Evolutionary conservation across 2,329 filamentous ascomycete genomes (phyloP), one percentile per base, ranked within the genome.

Genomic region (Ceratocystis lukuohia): DNA sequence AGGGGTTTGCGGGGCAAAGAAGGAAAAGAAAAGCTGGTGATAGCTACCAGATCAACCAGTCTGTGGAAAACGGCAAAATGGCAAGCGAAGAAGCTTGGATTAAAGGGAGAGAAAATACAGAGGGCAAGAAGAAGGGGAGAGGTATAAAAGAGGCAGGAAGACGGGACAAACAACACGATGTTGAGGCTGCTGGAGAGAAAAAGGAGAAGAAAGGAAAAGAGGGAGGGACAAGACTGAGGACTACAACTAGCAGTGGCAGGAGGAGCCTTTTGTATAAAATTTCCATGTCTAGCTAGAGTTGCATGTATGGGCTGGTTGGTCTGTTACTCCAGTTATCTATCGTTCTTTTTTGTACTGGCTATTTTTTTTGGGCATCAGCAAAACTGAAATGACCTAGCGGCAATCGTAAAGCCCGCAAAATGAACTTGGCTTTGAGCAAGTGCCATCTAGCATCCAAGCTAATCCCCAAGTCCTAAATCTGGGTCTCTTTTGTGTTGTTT

Each of bases 61-160:
- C 20, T 22, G 48, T 4, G 3, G 12, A 53, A 22, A 53, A 53
- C 25, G 48, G 25, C 48, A 53, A 53, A 37, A 3, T 41, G 37
- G 48, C 37, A 12, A 12, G 37, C 48, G 3, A 53, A 10, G 8
- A 25, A 15, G 48, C 48, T 53, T 53, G 48, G 1, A 53, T 53
- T 53, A 25, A 15, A 53, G 37, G 37, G 37, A 41, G 37, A 41
- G 37, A 15, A 53, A 76, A 73, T 69, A 75, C 78, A 67, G 72
- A 76, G 65, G 70, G 69, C 69, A 79, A 79, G 65, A 76, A 74
- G 33, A 67, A 70, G 69, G 28, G 25, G 62, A 8, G 53, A 17
- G 15, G 53, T 15, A 5, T 8, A 30, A 17, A 17, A 33, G 53
- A n/a, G 53, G 6, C 7, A 8, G 5, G 28, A 62, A 37, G 53